Evolutionary conservation across 2,329 filamentous ascomycete genomes (phyloP), one percentile per base, ranked within the genome.

Genomic region (Phoma sp.): DNA sequence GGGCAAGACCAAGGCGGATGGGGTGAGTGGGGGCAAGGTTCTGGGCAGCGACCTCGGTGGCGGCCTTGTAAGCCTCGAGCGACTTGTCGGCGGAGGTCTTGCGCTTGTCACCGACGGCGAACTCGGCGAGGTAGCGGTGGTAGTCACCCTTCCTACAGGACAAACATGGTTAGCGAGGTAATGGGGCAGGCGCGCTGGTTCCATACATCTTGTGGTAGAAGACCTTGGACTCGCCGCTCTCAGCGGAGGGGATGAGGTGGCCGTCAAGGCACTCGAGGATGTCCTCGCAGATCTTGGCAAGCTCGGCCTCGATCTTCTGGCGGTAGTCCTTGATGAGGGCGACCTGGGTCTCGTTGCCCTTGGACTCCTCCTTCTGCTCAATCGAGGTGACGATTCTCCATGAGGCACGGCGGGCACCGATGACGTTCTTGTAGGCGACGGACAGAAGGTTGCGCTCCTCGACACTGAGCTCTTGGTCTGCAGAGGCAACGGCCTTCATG

Each of bases 281-380:
- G 76, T 98, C 93, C 77, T 96, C 90, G 83, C 93, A 97, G 83
- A 98, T 95, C 85, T 96, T 95, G 78, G 90, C 92, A 57, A 98
- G 89, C 84, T 98, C 93, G 73, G 84, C 84, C 87, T 98, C 93
- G 74, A 98, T 97, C 90, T 96, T 97, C 81, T 93, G 88, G 77
- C 93, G 93, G 87, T 98, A 98, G 80, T 96, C 92, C 85, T 95
- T 95, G 84, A 98, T 97, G 64, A 95, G 86, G 71, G 82, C 80
- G 67, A 97, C 92, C 82, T 97, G 93, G 70, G 87, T 85, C 70
- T 92, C 89, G 81, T 93, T 96, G 84, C 93, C 93, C 89, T 98
- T 98, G 76, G 91, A 95, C 84, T 98, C 93, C 84, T 98, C 93
- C 87, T 97, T 97, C 83, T 97, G 93, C 87, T 97, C 93, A 76